Base-by-base conservation (phyloP, 129 eudicot genomes). In the Chrysanthemum makinoi region DNA sequence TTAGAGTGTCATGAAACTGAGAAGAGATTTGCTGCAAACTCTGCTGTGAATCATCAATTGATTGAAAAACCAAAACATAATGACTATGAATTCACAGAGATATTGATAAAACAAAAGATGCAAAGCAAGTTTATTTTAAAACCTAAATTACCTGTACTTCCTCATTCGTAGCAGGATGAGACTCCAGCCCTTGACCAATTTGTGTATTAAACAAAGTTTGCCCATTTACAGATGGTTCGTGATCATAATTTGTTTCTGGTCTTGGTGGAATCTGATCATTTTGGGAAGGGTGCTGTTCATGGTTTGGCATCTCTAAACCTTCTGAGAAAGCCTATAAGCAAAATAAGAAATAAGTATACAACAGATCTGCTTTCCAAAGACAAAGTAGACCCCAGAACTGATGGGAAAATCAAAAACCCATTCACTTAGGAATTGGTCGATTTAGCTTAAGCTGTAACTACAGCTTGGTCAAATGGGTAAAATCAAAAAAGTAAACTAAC, bases 11-110 rank as follows among this genome's bases (percentile, higher is more conserved):
- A 24, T 83, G 96, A 73, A 95, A 90, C 64, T 90, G 99, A 73
- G 97, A 83, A 62, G 99, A 95, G 4, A 90, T 80, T 59, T 87
- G 89, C 24, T 84, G 95, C 87, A 88, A 73, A 82, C 70, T 88
- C 74, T 79, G 89, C 66, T 71, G 91, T 54, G 81, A 63, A 28
- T 80, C 75, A 30, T 81, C 73, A 70, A 26, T 73, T 7, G 35
- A 79, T 49, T 86, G 80, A 30, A 76, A 60, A 50, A 74, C 76
- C 89, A 83, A 74, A 50, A 72, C 9, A 62, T 19, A 17, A 65
- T 46, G 24, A 12, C 51, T 33, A 26, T 62, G 15, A 52, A 55
- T 65, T 35, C 49, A 69, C 60, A 60, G 12, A 70, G 4, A 44
- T 58, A 10, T 49, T 17, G 35, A 49, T 16, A 68, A 9, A 46